phyloP scores from a whole-genome alignment of 2,329 filamentous ascomycete genomes.

The Botrytis galanthina region DNA sequence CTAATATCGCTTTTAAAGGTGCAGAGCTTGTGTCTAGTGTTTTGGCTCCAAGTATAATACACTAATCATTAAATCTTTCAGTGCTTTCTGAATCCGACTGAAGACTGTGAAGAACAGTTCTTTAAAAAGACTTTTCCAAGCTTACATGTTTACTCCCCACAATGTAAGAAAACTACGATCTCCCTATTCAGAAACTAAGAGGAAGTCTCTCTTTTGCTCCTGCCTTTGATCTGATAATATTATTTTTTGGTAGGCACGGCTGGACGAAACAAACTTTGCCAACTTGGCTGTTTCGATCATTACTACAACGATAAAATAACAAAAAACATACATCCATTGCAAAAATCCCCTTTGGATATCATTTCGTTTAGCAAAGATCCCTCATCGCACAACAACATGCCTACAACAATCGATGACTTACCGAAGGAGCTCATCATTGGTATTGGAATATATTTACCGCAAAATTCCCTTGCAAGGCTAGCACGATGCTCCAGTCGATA shows the following conservation, averaged over 20 bases:
- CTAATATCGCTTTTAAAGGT: neutral
- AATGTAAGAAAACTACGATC: neutral
- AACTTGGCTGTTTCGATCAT: neutral
- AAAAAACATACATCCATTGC: neutral
- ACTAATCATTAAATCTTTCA: neutral
- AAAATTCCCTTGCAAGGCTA: neutral
- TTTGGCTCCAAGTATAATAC: neutral
- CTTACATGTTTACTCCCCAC: neutral
- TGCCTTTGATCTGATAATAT: neutral
- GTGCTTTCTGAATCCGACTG: neutral
- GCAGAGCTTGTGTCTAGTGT: neutral
- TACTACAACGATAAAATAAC: neutral
- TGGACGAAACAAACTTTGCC: neutral
- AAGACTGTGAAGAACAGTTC: neutral
- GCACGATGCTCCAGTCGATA: neutral
- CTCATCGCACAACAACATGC: neutral
- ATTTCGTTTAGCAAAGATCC: neutral
- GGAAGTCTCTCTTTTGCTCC: neutral
- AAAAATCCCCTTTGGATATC: neutral
- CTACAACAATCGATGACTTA: neutral
- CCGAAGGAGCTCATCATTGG: neutral
- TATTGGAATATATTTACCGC: neutral
- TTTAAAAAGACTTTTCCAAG: neutral
- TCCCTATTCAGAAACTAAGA: neutral
- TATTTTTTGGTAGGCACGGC: neutral